A percentile compares a stretch with the other conserved stretches of the same genome.
These are phyloP conservation scores for Hibiscus tridactylites DNA, from an alignment of 345 rosid species.

Conservation along the genomic window DNA sequence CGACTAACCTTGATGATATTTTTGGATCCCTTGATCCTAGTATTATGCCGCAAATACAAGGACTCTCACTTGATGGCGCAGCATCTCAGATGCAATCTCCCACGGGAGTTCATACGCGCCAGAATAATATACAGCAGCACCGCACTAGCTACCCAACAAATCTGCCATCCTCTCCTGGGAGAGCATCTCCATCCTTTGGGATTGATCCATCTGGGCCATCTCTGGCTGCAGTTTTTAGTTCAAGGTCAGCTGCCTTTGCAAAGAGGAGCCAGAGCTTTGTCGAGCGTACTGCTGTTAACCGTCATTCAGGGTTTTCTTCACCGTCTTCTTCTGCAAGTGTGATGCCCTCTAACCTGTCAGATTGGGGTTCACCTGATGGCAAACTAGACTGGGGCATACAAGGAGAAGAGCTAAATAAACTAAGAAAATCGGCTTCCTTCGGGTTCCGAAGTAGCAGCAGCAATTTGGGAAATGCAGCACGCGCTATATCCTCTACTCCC, in stretches of 20 bases:
- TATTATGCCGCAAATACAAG: constrained; percentile 37
- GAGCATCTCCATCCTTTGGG: constrained; percentile 36
- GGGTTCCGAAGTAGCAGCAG: constrained; percentile 39
- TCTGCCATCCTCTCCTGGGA: constrained; percentile 46
- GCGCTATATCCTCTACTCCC: constrained; percentile 14
- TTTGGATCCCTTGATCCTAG: constrained; percentile 44
- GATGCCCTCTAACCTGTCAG: constrained; percentile 29
- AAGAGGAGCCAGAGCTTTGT: constrained; percentile 74
- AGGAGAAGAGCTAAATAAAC: constrained; percentile 65
- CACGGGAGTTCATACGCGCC: constrained; percentile 39
- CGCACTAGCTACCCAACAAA: constrained; percentile 39
- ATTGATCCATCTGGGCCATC: constrained; percentile 34
- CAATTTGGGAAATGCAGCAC: constrained; percentile 11
- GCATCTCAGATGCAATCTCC: constrained; percentile 34
- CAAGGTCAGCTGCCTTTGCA: constrained; percentile 64
- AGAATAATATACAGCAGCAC: constrained; percentile 39
- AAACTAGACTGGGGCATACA: constrained; percentile 79
- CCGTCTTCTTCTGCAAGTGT: constrained; percentile 25
- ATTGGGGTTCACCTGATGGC: constrained; percentile 87
- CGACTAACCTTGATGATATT: constrained; percentile 57
- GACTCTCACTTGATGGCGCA: constrained; percentile 29
- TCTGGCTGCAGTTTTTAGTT: constrained; percentile 39
- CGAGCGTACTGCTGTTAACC: constrained; percentile 41
- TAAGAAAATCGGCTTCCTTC: constrained; percentile 62
- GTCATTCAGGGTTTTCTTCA: constrained; percentile 31